Evolutionary conservation across 2,329 filamentous ascomycete species (phyloP), one percentile per base, ranked within the genome.

Genomic region (Diaporthe ilicicola): DNA sequence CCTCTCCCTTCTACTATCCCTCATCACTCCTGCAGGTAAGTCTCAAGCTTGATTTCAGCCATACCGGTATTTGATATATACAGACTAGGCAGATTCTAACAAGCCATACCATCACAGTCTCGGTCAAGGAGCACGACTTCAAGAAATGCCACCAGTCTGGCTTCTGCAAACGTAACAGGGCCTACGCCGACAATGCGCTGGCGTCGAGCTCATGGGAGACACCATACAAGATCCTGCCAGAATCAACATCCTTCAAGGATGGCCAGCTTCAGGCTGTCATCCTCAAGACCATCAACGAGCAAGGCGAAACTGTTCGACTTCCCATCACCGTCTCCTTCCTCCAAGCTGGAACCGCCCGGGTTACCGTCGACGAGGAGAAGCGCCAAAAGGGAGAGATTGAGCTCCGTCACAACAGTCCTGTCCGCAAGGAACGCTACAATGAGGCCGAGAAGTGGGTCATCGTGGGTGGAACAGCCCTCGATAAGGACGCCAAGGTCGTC

Each of bases 111-210:
- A 9, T 48, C 71, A 37, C 75, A 97, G 94, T 89, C 74, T 87
- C 89, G 77, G 96, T 99, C 66, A 99, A 99, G 84, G 93, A 97
- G 79, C 91, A 97, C 77, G 95, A 97, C 81, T 99, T 98, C 88
- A 99, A 98, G 80, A 97, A 93, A 77, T 99, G 96, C 84, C 85
- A 93, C 75, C 95, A 99, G 80, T 96, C 95, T 5, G 96, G 96
- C 77, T 99, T 99, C 85, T 99, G 96, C 84, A 96, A 94, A 80
- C 93, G 96, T 75, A 98, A 98, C 83, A 91, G 96, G 80, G 93
- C 90, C 48, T 95, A 93, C 79, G 96, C 96, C 79, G 95, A 98
- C 82, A 85, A 89, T 74, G 94, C 91, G 73, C 83, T 89, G 55
- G 83, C 89, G 69, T 90, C 89, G 72, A 87, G 89, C 10, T 85